Evolutionary conservation across 2,329 filamentous ascomycete genomes (phyloP).

Genomic region (Penicillium sumatraense): DNA sequence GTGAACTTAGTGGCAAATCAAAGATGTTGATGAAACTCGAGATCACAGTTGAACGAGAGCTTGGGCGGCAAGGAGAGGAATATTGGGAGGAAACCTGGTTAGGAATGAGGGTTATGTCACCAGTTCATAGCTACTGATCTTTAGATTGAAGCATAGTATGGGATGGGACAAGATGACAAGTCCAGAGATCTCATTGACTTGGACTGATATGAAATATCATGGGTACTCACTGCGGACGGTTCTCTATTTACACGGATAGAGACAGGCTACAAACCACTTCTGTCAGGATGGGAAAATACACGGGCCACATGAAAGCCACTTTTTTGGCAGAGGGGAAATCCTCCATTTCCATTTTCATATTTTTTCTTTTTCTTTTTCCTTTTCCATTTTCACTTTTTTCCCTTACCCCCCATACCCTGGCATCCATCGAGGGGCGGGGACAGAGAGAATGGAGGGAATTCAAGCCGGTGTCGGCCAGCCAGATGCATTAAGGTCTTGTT

Average conservation of each 20-base stretch:
- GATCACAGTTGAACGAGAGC: neutral
- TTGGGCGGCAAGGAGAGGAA: slow-evolving; percentile 9
- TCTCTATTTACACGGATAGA: slow-evolving; percentile 20
- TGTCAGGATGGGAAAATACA: slow-evolving; percentile 13
- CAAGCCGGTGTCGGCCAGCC: slow-evolving; percentile 7
- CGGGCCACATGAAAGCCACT: slow-evolving; percentile 19
- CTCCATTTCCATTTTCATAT: no score
- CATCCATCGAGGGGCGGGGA: slow-evolving; percentile 6
- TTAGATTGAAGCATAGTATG: neutral
- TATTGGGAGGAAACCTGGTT: slow-evolving; percentile 8
- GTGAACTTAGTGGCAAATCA: neutral
- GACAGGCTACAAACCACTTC: slow-evolving; percentile 13
- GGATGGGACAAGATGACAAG: neutral
- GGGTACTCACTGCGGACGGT: slow-evolving; percentile 7
- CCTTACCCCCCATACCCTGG: neutral
- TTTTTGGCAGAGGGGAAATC: neutral
- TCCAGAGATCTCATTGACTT: neutral
- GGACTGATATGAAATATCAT: slow-evolving; percentile 17
- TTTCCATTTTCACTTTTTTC: no score
- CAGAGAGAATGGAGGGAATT: neutral
- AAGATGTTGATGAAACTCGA: neutral
- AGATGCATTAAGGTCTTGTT: slow-evolving; percentile 6
- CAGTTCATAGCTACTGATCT: slow-evolving; percentile 8
- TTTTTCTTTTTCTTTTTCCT: no score
- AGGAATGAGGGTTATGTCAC: slow-evolving; percentile 29